Base-by-base conservation (phyloP, 2,329 filamentous ascomycete species). In the Aciculosporium take region DNA sequence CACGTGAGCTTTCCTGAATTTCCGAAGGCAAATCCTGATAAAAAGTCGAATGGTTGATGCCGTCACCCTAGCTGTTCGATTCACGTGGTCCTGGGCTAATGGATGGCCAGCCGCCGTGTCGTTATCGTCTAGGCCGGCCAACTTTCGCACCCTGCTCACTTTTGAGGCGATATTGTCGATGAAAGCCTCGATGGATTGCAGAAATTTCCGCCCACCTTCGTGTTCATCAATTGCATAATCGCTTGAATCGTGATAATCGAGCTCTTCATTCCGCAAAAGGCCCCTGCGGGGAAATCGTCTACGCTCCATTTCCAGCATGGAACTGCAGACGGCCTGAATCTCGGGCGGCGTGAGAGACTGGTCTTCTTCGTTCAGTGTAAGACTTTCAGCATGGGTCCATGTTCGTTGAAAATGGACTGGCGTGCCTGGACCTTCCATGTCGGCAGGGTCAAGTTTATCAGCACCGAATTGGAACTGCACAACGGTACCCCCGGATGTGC, bases 401-500 rank as follows among this genome's bases (percentile, higher is more conserved):
- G 89, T 95, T 36, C 89, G 79, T 40, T 84, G 78, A 55, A 96
- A 95, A 55, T 95, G 76, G 39, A 98, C 91, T 4, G 91, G 91
- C 52, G 84, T 85, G 7, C 86, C 89, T 47, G 82, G 81, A 33
- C 87, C 91, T 60, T 98, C 91, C 89, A 98, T 98, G 56, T 96
- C 88, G 17, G 95, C 83, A 1, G 91, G 91, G 58, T 98, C 91
- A 25, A 98, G 69, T 48, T 89, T 88, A 55, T 98, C 91, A 25
- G 91, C 91, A 58, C 91, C 91, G 53, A 94, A 98, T 56, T 94
- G 87, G 64, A 98, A 96, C 57, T 98, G 91, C 2, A 98, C 87
- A 46, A 98, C 82, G 25, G 79, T 80, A 7, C 84, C 84, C 2
- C 81, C 81, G 0, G 88, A 95, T 23, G 89, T 96, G 43, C 91